Evolutionary conservation across 768 basidiomycete species (phyloP), one percentile per base, ranked within the genome.

Genomic region (Lactarius deliciosus): DNA sequence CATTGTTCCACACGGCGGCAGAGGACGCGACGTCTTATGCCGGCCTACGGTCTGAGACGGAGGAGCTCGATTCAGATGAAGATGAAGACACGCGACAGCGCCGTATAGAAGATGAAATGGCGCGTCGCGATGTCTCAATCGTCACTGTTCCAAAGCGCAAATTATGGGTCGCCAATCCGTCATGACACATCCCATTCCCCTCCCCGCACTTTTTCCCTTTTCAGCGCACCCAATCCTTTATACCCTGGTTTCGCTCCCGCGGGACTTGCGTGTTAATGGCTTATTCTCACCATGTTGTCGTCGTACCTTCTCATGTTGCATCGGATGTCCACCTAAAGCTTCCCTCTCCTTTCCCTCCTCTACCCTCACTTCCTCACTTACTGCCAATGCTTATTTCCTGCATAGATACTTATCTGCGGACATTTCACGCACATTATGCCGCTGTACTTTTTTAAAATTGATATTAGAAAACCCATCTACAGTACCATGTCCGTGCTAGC

Each of bases 71-170:
- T 22, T 87, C 89, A 36, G 88, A 90, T 57, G 79, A 89, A 63
- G 91, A 92, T 70, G 91, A 92, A 69, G 86, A 88, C 58, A 82
- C 85, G 15, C 80, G 86, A 66, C 91, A 92, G 74, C 81, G 85
- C 66, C 80, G 85, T 71, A 91, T 92, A 40, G 92, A 93, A 74
- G 87, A 89, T 64, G 91, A 93, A 76, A 90, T 94, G 83, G 85
- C 81, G 45, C 81, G 91, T 70, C 83, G 92, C 58, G 90, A 93
- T 69, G 90, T 93, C 36, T 89, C 89, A n/a, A 91, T 93, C 72
- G 84, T 93, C 68, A 81, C 80, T 22, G 83, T 86, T 15, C 92
- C 92, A 22, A 87, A 85, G 74, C 89, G 90, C 70, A 86, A 83
- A 72, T 77, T 94, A 64, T 86, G 86, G 81, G 83, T 93, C 57